phyloP scores from a whole-genome alignment of 371 early-diverging fungal species.

The Actinomortierella wolfii region DNA sequence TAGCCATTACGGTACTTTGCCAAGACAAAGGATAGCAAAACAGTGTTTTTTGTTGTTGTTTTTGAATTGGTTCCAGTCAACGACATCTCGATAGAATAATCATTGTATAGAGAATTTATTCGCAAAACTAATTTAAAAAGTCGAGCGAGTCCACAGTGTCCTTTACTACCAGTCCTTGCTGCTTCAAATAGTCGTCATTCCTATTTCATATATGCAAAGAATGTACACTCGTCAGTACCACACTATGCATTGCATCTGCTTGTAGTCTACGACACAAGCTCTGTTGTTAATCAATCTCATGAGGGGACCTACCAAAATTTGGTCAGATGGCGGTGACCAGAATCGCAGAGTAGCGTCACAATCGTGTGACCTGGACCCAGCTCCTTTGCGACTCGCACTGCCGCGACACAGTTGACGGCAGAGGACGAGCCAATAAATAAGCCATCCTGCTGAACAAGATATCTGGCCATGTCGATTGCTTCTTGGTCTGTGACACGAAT shows the following conservation, averaged over 20 bases:
- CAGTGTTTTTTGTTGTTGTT: constrained; percentile 60
- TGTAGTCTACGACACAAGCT: no score
- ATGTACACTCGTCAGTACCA: not conserved
- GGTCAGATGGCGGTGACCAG: constrained; percentile 83
- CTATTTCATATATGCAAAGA: constrained; percentile 8
- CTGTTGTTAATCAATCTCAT: not conserved
- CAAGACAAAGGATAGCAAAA: constrained; percentile 53
- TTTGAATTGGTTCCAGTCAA: constrained; percentile 56
- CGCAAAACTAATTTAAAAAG: constrained; percentile 17
- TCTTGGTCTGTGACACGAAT: constrained; percentile 88
- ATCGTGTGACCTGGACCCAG: constrained; percentile 81
- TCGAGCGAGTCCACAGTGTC: constrained; percentile 35
- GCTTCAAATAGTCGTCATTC: constrained; percentile 37
- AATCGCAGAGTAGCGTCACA: constrained; percentile 85
- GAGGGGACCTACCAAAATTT: constrained; percentile 76
- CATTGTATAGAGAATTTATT: no score
- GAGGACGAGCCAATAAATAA: constrained; percentile 92
- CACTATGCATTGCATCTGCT: no score
- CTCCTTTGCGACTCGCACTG: constrained; percentile 70
- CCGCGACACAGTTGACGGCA: constrained; percentile 92
- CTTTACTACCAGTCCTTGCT: constrained; percentile 39
- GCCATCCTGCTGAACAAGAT: constrained; percentile 84
- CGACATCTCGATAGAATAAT: constrained; percentile 23
- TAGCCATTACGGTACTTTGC: constrained; percentile 64
- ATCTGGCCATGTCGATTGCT: constrained; percentile 91